Base-by-base conservation (phyloP, 805 yeast genomes). In the Tetrapisispora namnaoensis region DNA sequence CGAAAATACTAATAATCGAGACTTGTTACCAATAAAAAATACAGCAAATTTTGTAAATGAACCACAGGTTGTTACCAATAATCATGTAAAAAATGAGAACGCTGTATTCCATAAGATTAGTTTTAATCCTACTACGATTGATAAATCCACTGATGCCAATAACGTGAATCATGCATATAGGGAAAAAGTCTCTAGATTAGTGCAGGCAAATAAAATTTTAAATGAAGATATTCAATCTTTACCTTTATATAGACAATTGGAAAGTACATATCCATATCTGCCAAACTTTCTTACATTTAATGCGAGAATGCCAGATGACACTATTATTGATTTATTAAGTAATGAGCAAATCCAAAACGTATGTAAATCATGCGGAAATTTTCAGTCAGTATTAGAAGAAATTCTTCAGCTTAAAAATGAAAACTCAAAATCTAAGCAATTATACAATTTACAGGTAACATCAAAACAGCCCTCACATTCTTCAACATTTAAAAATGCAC, bases 1-100 rank as follows among this genome's bases (percentile, higher is more conserved):
- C 9, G 59, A 49, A 40, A 48, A 48, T 30, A 51, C 44, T 21
- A 46, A 54, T 3, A 8, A 24, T 17, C 14, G 13, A 17, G 20
- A 21, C 6, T 24, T 35, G 38, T 35, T 20, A 16, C n/a, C 40
- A 38, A 38, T 18, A 6, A 36, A 36, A 36, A 36, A 17, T n/a
- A 36, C 21, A 14, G 11, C 35, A 32, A 32, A 14, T 32, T 32
- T 32, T 32, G n/a, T 14, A 32, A 14, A 13, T 32, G 35, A 32
- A 4, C 13, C 35, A 32, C 6, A 24, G 21, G 16, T 8, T 38
- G 14, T n/a, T 14, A 22, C 5, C 17, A 38, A 38, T 22, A 38
- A 38, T 24, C 8, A 27, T 22, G 11, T 8, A 16, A 17, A 17
- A 17, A 42, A 27, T 30, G 37, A 40, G 8, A 27, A 18, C 18